Evolutionary conservation across 1,139 yeast genomes (phyloP), one percentile per base, ranked within the genome.

Genomic region (Geotrichum cucujoidarum): DNA sequence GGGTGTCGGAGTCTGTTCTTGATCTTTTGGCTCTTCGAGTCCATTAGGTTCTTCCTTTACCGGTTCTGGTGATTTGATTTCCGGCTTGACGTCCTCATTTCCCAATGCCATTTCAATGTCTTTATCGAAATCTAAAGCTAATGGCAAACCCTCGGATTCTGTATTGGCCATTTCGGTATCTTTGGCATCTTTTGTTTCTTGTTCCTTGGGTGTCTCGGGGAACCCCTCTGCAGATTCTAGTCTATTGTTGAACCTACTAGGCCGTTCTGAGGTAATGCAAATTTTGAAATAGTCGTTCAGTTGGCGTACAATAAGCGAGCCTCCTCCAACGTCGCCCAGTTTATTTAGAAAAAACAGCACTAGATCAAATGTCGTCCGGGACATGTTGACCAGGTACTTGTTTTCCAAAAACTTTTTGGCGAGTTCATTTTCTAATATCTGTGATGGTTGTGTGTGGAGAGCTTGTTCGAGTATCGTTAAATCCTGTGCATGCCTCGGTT

Each of bases 201-300:
- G 37, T 8, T 22, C 18, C 17, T 67, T 66, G 29, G 78, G 75
- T 50, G 74, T 74, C 40, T 81, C 81, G 1, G 81, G 76, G 13
- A 82, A 73, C 6, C 89, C 94, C 61, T 81, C 85, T 39, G 76
- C 78, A 0, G 80, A 80, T 51, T 76, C 74, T 70, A 56, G 58
- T 49, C 61, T 60, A 4, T 62, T 57, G 42, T 63, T 66, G 41
- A 54, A 57, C 4, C 66, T 50, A 39, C 59, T 57, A 3, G 74
- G 72, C 16, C 70, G 59, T n/a, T 65, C 57, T 11, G 67, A 54
- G 2, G 67, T 60, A 18, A 71, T 81, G 52, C 80, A 75, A 10
- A 95, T 84, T 52, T 86, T 82, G 57, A 94, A 74, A 63, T 88
- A 81, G 67, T 89, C 92, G 68, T 92, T 92, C 54, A 94, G 81